phyloP scores from a whole-genome alignment of 306 rosid genomes.

The Cucumis melo region DNA sequence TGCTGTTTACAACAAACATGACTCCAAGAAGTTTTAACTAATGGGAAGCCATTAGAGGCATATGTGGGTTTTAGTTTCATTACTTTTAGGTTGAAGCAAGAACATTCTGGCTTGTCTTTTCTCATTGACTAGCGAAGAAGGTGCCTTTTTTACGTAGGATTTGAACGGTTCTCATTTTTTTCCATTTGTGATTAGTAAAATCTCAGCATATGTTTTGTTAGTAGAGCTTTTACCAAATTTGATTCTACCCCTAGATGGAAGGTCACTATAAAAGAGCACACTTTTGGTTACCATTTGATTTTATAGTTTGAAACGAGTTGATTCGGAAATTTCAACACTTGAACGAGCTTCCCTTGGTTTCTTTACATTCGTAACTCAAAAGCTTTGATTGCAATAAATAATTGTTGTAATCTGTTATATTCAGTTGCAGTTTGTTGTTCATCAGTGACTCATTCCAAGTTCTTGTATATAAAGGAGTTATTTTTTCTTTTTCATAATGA shows the following conservation, averaged over 20 bases:
- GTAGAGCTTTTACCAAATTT: neutral
- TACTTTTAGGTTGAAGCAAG: neutral
- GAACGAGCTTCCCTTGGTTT: too few species aligned
- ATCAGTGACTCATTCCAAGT: too few species aligned
- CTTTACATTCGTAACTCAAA: too few species aligned
- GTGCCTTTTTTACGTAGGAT: neutral
- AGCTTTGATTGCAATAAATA: too few species aligned
- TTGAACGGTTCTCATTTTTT: neutral
- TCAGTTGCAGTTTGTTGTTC: too few species aligned
- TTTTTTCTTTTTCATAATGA: too few species aligned
- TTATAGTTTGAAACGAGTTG: too few species aligned
- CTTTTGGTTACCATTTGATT: too few species aligned
- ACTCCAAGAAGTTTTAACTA: neutral
- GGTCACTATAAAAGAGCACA: neutral
- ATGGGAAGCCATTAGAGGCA: neutral
- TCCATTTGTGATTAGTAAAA: neutral
- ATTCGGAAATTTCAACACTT: too few species aligned
- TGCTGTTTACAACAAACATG: neutral
- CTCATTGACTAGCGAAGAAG: neutral
- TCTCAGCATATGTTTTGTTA: neutral
- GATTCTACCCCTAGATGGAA: neutral
- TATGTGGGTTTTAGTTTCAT: neutral
- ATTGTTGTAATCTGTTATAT: too few species aligned
- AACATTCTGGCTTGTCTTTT: neutral
- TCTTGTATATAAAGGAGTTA: too few species aligned